A percentile compares a stretch with the other conserved stretches of the same genome.
Evolutionary conservation across 129 eudicot species (phyloP).

Genomic region (Oenanthe sinensis): DNA sequence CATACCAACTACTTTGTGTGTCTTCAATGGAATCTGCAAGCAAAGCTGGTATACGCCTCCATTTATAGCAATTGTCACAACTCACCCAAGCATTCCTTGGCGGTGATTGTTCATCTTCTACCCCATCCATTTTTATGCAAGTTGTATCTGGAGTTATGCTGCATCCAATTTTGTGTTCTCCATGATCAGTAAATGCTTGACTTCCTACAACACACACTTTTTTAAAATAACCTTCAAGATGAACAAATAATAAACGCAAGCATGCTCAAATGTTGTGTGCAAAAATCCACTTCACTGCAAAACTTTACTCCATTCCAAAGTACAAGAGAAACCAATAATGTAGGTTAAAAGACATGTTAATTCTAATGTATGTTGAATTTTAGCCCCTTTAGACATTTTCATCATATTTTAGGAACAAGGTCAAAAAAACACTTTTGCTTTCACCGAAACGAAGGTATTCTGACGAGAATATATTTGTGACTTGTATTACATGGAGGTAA

Average conservation of each 20-base stretch:
- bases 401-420: neutral
- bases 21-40: constrained; percentile 79
- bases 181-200: constrained; percentile 25
- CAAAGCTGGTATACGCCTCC: constrained; percentile 81
- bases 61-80: constrained; percentile 82
- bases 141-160: constrained; percentile 19
- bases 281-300: neutral
- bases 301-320: neutral
- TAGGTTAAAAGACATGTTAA: neutral
- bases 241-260: neutral
- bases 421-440: neutral
- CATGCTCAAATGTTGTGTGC: neutral
- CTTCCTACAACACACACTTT: constrained; percentile 28
- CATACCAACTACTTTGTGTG: constrained; percentile 71
- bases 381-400: neutral
- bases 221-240: constrained; percentile 7
- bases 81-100: constrained; percentile 82
- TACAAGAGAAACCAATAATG: neutral
- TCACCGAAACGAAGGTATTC: neutral
- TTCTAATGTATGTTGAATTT: neutral
- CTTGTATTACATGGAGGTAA: neutral
- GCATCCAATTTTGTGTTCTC: constrained; percentile 24
- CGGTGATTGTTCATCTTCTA: constrained; percentile 19
- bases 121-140: constrained; percentile 20
- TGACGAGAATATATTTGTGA: neutral